phyloP scores from a whole-genome alignment of 2,329 filamentous ascomycete genomes.

The Apiospora marii region DNA sequence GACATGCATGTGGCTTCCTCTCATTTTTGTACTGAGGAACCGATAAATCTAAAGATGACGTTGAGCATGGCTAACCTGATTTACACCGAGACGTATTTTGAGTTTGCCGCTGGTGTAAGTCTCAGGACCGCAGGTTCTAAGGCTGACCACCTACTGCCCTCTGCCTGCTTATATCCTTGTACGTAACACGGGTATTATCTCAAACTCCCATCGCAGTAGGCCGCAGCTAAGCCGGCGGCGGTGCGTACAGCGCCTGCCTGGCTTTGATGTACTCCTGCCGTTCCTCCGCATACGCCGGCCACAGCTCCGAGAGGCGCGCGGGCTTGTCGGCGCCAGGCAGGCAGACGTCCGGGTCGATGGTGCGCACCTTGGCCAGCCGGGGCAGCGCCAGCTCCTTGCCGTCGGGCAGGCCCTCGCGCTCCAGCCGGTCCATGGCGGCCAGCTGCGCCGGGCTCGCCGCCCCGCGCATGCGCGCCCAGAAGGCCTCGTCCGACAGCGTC shows the following conservation, averaged over 20 bases:
- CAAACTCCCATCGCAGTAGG: background rate
- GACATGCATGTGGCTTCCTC: background rate
- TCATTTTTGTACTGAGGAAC: background rate
- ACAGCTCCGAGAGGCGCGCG: slow-evolving; percentile 33
- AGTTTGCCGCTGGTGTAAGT: background rate
- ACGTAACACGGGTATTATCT: background rate
- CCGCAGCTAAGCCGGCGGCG: background rate
- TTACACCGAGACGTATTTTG: background rate
- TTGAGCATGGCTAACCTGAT: background rate
- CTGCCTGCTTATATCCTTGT: background rate
- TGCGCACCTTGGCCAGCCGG: slow-evolving; percentile 41
- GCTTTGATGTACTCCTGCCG: slow-evolving; percentile 31
- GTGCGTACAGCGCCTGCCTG: slow-evolving; percentile 31
- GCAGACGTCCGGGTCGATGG: slow-evolving; percentile 43
- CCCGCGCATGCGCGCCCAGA: slow-evolving; percentile 43
- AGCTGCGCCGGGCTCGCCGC: slow-evolving; percentile 30
- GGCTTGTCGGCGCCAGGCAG: slow-evolving; percentile 24
- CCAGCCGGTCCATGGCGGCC: slow-evolving; percentile 34
- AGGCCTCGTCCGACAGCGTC: slow-evolving; percentile 44
- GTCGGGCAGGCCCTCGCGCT: slow-evolving; percentile 35
- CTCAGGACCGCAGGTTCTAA: background rate
- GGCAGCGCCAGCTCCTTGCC: slow-evolving; percentile 39
- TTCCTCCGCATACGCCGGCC: slow-evolving; percentile 34
- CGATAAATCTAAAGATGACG: background rate
- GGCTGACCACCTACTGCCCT: background rate